These are phyloP conservation scores for Chamaecyparis obtusa DNA, from an alignment of 75 land plant genomes.

Conservation along the genomic window DNA sequence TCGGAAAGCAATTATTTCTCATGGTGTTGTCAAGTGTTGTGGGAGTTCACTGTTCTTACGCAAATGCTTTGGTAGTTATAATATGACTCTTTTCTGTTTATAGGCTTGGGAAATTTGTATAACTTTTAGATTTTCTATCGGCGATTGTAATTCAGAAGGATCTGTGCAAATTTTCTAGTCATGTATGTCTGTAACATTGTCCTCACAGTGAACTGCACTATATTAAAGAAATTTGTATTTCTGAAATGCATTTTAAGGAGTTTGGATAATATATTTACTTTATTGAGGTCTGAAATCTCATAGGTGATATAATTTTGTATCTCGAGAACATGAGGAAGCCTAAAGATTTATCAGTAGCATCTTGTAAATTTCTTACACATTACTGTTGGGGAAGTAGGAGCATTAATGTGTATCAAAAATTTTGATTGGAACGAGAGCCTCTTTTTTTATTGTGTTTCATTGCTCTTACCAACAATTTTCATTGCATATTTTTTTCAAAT, in stretches of 20 bases:
- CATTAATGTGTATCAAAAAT: background rate
- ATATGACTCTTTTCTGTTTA: background rate
- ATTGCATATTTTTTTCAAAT: background rate
- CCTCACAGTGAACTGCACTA: background rate
- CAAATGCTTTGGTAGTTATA: constrained; percentile 24
- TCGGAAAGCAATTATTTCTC: constrained; percentile 29
- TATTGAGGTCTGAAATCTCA: background rate
- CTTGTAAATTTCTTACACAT: background rate
- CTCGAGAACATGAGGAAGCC: background rate
- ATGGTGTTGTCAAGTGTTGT: constrained; percentile 36
- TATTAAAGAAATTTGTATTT: background rate
- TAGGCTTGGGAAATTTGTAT: background rate
- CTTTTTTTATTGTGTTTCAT: background rate
- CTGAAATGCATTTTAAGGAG: background rate
- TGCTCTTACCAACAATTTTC: background rate
- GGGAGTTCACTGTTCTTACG: constrained; percentile 34
- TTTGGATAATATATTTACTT: background rate
- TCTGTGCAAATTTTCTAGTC: background rate
- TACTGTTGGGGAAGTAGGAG: background rate
- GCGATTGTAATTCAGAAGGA: background rate
- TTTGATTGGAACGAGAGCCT: background rate
- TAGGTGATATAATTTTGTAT: background rate
- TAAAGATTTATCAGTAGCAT: background rate
- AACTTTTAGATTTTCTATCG: background rate
- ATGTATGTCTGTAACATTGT: background rate